phyloP scores from a whole-genome alignment of 2,329 filamentous ascomycete genomes.

The Cordyceps pruinosa region DNA sequence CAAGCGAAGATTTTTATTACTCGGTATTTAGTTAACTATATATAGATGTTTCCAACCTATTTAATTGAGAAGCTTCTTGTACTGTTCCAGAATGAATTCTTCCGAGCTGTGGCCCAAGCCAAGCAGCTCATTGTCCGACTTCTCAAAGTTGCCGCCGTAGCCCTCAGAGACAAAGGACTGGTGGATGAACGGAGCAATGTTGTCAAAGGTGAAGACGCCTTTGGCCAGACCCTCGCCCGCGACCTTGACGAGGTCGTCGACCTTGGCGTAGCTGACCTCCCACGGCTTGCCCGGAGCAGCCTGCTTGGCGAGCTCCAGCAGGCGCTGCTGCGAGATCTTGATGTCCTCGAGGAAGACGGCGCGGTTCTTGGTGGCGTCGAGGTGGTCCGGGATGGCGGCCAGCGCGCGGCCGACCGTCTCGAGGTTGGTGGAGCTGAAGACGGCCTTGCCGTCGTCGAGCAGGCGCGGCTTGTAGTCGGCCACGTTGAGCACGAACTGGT shows the following conservation, averaged over 20 bases:
- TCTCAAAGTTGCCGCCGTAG: slow-evolving; percentile 28
- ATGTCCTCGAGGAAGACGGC: slow-evolving; percentile 45
- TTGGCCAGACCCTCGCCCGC: slow-evolving; percentile 26
- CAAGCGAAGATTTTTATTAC: neutral
- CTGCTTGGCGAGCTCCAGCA: slow-evolving; percentile 29
- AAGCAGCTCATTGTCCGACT: slow-evolving; percentile 37
- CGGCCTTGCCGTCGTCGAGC: slow-evolving; percentile 38
- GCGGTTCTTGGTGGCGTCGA: slow-evolving; percentile 43
- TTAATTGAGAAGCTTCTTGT: slow-evolving; percentile 16
- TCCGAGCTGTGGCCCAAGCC: slow-evolving; percentile 37
- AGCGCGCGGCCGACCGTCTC: slow-evolving; percentile 39
- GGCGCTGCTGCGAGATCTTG: slow-evolving; percentile 40
- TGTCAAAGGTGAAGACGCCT: slow-evolving; percentile 23
- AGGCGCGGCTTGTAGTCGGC: slow-evolving; percentile 33
- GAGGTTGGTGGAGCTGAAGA: slow-evolving; percentile 40
- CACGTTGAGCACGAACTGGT: slow-evolving; percentile 6
- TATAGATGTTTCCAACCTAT: neutral
- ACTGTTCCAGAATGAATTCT: slow-evolving; percentile 30
- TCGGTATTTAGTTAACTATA: neutral
- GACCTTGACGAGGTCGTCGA: slow-evolving; percentile 22
- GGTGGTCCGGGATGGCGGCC: slow-evolving; percentile 36
- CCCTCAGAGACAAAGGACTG: slow-evolving; percentile 25
- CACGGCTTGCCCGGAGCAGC: slow-evolving; percentile 7
- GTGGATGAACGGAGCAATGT: slow-evolving; percentile 27
- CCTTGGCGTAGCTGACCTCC: slow-evolving; percentile 27